Conservation (phyloP, 2,329 filamentous ascomycete genomes). For the Clonostachys byssicola region DNA sequence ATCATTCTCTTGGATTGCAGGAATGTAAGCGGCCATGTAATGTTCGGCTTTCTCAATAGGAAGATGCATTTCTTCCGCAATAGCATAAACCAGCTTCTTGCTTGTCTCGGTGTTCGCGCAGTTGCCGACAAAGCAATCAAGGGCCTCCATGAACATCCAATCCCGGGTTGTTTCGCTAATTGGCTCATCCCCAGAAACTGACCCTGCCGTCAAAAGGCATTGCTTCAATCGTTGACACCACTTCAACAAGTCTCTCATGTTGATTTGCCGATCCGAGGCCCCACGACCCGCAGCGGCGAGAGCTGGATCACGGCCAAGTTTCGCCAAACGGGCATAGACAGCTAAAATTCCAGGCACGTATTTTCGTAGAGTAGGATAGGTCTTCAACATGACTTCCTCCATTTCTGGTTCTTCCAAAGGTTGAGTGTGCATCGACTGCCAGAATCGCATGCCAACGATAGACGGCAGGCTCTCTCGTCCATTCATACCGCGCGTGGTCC, state of each 20-base stretch:
- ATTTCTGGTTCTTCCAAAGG: constrained; percentile 68
- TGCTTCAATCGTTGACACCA: constrained; percentile 77
- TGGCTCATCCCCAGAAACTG: constrained; percentile 63
- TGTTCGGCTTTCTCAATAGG: constrained; percentile 78
- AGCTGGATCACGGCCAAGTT: constrained; percentile 39
- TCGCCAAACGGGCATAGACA: constrained; percentile 51
- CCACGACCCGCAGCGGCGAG: constrained; percentile 29
- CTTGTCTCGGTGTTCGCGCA: constrained; percentile 63
- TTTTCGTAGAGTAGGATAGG: constrained; percentile 65
- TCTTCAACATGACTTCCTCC: constrained; percentile 64
- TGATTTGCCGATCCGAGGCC: constrained; percentile 50
- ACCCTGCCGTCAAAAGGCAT: constrained; percentile 57
- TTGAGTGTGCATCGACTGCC: constrained; percentile 71
- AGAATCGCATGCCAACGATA: constrained; percentile 81
- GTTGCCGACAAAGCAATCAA: constrained; percentile 88
- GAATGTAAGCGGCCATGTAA: constrained; percentile 69
- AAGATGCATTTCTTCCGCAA: constrained; percentile 85
- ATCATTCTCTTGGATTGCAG: constrained; percentile 61
- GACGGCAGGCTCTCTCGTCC: constrained; percentile 64
- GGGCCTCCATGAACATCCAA: constrained; percentile 87
- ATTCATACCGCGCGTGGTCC: constrained; percentile 67
- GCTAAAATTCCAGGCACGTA: constrained; percentile 55
- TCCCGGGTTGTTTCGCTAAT: constrained; percentile 70
- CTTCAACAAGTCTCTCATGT: constrained; percentile 79
- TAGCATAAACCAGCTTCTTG: constrained; percentile 56